Percentiles rank a stretch among this genome's conserved stretches.
Conservation (phyloP, 164 flowering plant species). For the Paratinospora sagittata region DNA sequence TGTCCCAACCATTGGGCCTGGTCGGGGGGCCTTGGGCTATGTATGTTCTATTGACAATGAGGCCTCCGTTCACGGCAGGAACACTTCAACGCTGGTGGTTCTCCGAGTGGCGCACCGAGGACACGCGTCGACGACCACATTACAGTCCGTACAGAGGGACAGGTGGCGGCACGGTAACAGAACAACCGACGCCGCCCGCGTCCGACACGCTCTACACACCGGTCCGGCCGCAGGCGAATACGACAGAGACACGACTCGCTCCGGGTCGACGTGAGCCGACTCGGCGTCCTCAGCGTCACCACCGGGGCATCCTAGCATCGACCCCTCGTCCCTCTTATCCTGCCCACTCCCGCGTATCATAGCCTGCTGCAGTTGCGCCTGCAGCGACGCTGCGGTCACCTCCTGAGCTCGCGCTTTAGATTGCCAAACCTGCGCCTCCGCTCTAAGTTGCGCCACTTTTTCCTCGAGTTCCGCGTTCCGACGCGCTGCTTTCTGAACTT, state of each 20-base stretch:
- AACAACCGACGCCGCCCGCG: constrained; percentile 53
- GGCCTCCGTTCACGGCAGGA: constrained; percentile 23
- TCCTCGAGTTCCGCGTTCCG: constrained; percentile 66
- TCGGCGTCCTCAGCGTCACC: constrained; percentile 67
- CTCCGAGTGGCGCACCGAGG: constrained; percentile 51
- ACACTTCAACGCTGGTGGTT: constrained; percentile 61
- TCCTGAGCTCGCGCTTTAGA: constrained; percentile 63
- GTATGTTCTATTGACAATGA: no score
- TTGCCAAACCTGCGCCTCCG: constrained; percentile 79
- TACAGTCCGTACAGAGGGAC: constrained; percentile 56
- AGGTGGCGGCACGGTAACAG: constrained; percentile 75
- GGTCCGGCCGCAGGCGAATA: constrained; percentile 21
- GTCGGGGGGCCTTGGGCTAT: neutral
- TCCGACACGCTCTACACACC: constrained; percentile 49
- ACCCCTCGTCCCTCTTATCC: constrained; percentile 13
- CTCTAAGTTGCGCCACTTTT: constrained; percentile 51
- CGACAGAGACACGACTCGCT: constrained; percentile 20
- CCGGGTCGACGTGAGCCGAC: constrained; percentile 67
- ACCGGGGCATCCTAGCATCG: constrained; percentile 16
- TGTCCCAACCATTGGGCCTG: neutral
- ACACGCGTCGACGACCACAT: constrained; percentile 50
- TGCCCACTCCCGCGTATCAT: constrained; percentile 22
- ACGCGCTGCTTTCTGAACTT: constrained; percentile 55
- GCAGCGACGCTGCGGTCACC: constrained; percentile 53
- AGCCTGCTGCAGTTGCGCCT: constrained; percentile 69